Evolutionary conservation across 2,329 filamentous ascomycete species (phyloP), one percentile per base, ranked within the genome.

Genomic region (Alternaria sp.): DNA sequence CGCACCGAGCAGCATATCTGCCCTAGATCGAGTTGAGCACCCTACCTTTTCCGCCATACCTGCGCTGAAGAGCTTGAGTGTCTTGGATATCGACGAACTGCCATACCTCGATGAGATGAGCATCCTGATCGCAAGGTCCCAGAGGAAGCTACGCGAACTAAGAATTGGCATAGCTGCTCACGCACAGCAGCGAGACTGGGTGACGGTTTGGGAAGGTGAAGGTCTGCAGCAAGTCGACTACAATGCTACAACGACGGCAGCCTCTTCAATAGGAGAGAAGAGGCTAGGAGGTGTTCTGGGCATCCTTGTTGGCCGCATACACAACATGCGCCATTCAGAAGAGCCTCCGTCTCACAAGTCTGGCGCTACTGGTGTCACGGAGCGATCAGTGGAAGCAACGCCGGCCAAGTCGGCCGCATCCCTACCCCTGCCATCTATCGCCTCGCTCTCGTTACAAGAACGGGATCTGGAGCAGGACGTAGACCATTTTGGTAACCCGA

Each of bases 21-120:
- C 74, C 1, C 62, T 84, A 75, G 72, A 85, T 67, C 84, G 86
- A 54, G 89, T 93, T 27, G 91, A 94, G 78, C 90, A 91, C 68
- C 92, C 92, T 1, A 93, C 90, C 2, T 91, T 95, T 70, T 94
- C 91, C 45, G 87, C 92, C 10, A 82, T 96, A 8, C 91, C 92
- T 10, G 85, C 91, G 0, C 78, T 95, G 54, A 91, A 89, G 76
- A 92, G 89, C 67, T 78, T 95, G 60, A 91, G 87, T 52, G 92
- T 94, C 1, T 82, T 95, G 43, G 90, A 95, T 68, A 91, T 95
- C 61, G 92, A 95, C 71, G 91, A 94, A 73, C 79, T 92, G n/a
- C 86, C 89, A 28, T 95, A 95, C 75, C 80, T 94, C 38, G 92
- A 94, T 72, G 92, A 95, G 79, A 90, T 95, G 86, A 90, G 90